Evolutionary conservation across 345 rosid species (phyloP).

Genomic region (Eucalyptus cloeziana): DNA sequence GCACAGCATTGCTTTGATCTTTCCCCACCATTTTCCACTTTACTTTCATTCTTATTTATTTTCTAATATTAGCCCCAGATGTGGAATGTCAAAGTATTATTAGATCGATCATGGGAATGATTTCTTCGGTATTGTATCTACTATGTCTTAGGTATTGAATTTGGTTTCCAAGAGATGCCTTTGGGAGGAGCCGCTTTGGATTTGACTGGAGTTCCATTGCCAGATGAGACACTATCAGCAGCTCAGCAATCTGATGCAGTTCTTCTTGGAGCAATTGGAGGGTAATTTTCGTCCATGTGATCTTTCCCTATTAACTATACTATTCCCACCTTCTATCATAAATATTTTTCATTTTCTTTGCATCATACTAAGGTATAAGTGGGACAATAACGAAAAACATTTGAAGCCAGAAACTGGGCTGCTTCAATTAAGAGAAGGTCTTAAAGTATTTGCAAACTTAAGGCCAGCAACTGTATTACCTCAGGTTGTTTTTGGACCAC

Average conservation of each 20-base stretch:
- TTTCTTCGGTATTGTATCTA: neutral
- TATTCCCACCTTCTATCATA: neutral
- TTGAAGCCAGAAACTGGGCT: conserved; percentile 91
- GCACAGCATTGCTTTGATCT: neutral
- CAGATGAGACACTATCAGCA: conserved; percentile 74
- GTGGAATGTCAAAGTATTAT: neutral
- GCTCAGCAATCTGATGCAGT: conserved; percentile 77
- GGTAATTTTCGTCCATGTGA: conserved; percentile 22
- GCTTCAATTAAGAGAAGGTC: conserved; percentile 78
- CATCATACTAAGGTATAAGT: conserved; percentile 53
- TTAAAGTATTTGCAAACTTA: conserved; percentile 85
- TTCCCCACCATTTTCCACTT: neutral
- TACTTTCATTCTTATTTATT: neutral
- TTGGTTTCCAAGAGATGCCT: conserved; percentile 78
- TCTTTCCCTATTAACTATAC: neutral
- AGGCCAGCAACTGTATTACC: conserved; percentile 88
- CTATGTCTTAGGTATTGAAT: conserved; percentile 46
- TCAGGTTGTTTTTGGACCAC: conserved; percentile 31
- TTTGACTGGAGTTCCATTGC: conserved; percentile 84
- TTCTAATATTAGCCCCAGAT: neutral
- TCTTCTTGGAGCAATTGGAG: conserved; percentile 97
- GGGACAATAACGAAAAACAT: conserved; percentile 85
- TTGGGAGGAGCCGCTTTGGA: conserved; percentile 95
- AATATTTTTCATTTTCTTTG: neutral
- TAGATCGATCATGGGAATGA: neutral